Base-by-base conservation (phyloP, 495 filamentous ascomycete genomes). In the Xylaria scruposa region DNA sequence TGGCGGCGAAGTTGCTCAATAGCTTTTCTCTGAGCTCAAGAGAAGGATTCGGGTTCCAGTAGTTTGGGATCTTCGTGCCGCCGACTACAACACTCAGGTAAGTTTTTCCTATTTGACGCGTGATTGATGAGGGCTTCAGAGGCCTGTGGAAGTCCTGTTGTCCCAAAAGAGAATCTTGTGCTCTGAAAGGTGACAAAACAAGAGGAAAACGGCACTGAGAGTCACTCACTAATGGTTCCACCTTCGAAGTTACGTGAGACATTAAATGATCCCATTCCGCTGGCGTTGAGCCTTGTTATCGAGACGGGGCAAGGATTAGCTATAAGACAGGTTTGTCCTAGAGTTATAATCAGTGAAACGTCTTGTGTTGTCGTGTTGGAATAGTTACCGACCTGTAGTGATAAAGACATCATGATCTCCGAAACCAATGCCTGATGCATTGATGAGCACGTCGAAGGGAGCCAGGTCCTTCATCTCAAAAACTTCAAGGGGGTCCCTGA, bases 191-290 rank as follows among this genome's bases (percentile, higher is more conserved):
- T 38, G 36, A 38, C 36, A 38, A 38, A 36, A 38, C 36, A 38
- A 38, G 36, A 38, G 36, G 36, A 38, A 38, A 38, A 38, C 8
- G 29, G 29, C 29, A 31, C 29, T 1, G 29, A 31, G 29, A 31
- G 36, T 38, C 8, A 38, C 36, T 38, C 36, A 38, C 36, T 87
- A 31, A 91, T 81, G 0, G 89, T 91, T 0, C 89, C 90, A 1
- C 89, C 88, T 6, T 85, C 82, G 26, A 89, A 85, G 2, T 85
- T 85, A 1, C 90, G 85, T 3, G 90, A 88, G 3, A 91, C 86
- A 64, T 81, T 87, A 76, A 91, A 91, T 21, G 85, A 86, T 1
- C 26, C 26, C 88, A 88, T 91, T 0, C 89, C 89, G 73, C 90
- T 86, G 0, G 81, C 78, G 67, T 90, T 87, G 71, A 91, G 86